Evolutionary conservation across 345 rosid genomes (phyloP).

Genomic region (Sonneratia caseolaris): DNA sequence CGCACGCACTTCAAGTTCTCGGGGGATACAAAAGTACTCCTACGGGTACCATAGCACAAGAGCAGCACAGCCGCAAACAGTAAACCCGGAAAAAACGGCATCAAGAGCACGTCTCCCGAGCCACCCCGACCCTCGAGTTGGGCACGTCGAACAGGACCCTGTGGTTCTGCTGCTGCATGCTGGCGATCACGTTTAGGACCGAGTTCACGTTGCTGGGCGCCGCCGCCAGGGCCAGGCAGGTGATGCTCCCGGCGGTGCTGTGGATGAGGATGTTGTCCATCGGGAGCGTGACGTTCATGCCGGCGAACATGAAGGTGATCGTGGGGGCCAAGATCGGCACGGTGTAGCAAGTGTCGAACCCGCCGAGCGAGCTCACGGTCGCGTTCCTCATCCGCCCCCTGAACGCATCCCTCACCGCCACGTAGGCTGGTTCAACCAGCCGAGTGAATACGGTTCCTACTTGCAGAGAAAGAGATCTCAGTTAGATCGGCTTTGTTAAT

Average conservation of each 20-base stretch:
- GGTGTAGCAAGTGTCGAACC: slow-evolving; percentile 95
- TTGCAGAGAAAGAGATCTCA: not conserved
- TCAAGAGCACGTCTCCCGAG: slow-evolving; percentile 74
- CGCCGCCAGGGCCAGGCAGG: slow-evolving; percentile 86
- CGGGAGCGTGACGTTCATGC: slow-evolving; percentile 82
- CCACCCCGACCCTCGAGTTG: slow-evolving; percentile 74
- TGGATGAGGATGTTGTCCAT: slow-evolving; percentile 70
- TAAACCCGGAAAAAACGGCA: not conserved
- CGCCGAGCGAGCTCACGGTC: slow-evolving; percentile 63
- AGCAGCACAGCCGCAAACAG: not conserved
- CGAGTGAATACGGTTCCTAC: slow-evolving; percentile 76
- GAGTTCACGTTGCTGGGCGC: slow-evolving; percentile 81
- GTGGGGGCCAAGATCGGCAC: slow-evolving; percentile 59
- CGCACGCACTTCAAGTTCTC: not conserved
- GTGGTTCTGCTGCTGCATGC: slow-evolving; percentile 97
- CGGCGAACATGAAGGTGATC: slow-evolving; percentile 66
- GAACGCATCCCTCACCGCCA: slow-evolving; percentile 63
- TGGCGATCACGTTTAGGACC: slow-evolving; percentile 81
- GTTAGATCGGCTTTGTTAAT: too few relatives aligned
- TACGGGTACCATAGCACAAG: not conserved
- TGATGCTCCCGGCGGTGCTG: slow-evolving; percentile 67
- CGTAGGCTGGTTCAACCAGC: slow-evolving; percentile 66
- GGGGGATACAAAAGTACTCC: too few relatives aligned
- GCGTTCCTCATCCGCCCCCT: slow-evolving; percentile 40
- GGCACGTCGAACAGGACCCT: slow-evolving; percentile 69